Percentiles rank a stretch among this genome's conserved stretches.
Conservation (phyloP, 2,329 filamentous ascomycete genomes). For the Raffaelea arxii region DNA sequence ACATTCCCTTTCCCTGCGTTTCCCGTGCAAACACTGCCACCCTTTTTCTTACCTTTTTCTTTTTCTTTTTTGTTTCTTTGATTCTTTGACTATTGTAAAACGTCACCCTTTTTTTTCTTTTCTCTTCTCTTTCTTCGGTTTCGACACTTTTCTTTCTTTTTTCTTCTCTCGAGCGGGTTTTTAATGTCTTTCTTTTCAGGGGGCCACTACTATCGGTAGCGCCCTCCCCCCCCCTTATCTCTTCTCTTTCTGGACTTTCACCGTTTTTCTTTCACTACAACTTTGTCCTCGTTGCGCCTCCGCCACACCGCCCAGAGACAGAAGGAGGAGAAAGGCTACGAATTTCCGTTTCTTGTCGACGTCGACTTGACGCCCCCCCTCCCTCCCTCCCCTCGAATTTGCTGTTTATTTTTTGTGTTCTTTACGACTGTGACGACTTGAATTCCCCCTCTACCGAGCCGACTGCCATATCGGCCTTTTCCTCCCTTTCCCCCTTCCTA, state of each 20-base stretch:
- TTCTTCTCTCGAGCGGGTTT: conserved; percentile 3
- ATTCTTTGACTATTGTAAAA: neutral
- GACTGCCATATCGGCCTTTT: no score
- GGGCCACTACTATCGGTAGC: conserved; percentile 12
- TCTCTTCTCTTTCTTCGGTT: neutral
- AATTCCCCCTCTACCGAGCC: no score
- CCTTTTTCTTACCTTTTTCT: no score
- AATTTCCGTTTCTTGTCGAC: neutral
- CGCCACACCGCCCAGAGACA: no score
- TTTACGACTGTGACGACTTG: no score
- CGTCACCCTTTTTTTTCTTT: neutral
- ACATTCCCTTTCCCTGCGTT: no score
- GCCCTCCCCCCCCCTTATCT: conserved; percentile 10
- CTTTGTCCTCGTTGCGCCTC: neutral
- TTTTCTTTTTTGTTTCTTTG: neutral
- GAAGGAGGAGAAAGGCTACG: no score
- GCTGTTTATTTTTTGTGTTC: neutral
- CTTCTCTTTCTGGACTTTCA: conserved; percentile 13
- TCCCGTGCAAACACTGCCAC: no score
- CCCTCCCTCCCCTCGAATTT: neutral
- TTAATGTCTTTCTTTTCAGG: conserved; percentile 13
- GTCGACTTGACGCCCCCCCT: neutral
- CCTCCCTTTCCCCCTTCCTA: no score
- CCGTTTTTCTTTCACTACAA: neutral
- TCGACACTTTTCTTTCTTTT: conserved; percentile 6